Evolutionary conservation across 768 basidiomycete species (phyloP).

Genomic region (Tulasnella sp.): DNA sequence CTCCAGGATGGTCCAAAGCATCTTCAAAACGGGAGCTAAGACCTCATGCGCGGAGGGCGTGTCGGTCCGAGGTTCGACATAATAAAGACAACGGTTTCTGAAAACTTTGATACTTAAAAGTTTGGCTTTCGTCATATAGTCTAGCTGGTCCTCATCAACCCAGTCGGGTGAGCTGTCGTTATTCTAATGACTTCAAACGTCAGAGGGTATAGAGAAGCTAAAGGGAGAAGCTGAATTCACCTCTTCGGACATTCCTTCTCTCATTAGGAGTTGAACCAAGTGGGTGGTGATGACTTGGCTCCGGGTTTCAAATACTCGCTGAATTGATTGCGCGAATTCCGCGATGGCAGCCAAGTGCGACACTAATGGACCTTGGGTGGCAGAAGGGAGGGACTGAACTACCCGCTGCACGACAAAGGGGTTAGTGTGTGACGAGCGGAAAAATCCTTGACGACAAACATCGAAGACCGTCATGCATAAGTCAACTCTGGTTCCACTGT

Average conservation of each 20-base stretch:
- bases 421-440: background rate
- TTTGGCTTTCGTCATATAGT: conserved; percentile 56
- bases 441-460: conserved; percentile 34
- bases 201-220: background rate
- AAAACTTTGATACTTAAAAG: conserved; percentile 71
- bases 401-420: conserved; percentile 43
- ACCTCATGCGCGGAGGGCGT: conserved; percentile 55
- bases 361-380: conserved; percentile 46
- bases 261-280: conserved; percentile 62
- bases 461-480: conserved; percentile 52
- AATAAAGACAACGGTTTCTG: conserved; percentile 69
- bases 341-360: conserved; percentile 64
- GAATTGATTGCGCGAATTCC: conserved; percentile 61
- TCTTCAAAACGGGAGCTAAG: conserved; percentile 64
- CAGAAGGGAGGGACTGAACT: conserved; percentile 42
- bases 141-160: conserved; percentile 58
- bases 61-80: conserved; percentile 33
- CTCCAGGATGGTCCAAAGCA: conserved; percentile 65
- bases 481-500: conserved; percentile 45
- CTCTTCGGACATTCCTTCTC: conserved; percentile 31
- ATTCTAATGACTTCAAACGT: conserved; percentile 36
- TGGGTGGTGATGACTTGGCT: conserved; percentile 68
- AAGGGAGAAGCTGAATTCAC: conserved; percentile 33
- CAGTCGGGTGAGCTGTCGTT: conserved; percentile 58
- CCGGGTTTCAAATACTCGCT: conserved; percentile 67